Base-by-base conservation (phyloP, 352 stramenopile species). In the Pythium dissotocum region DNA sequence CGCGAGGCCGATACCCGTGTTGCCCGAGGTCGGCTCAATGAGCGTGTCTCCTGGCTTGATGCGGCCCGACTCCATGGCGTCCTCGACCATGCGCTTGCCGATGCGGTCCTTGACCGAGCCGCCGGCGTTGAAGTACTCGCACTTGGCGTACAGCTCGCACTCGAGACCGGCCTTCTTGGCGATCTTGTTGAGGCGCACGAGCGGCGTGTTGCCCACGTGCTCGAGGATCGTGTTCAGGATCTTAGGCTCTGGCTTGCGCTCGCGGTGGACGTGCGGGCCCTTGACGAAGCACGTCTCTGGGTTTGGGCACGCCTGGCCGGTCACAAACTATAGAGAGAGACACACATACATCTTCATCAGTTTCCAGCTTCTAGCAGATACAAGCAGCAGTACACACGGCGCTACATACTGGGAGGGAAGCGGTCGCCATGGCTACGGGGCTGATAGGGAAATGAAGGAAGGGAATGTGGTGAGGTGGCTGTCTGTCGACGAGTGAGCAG, bases 1-100 rank as follows among this genome's bases (percentile, higher is more conserved):
- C 32, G 97, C 97, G 42, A 99, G 78, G 26, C 96, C 97, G 69
- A 99, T 99, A 33, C 97, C 89, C 7, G 97, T 99, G 74, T 99
- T 99, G 44, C 97, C 97, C 44, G 84, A 97, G 6, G 97, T 99
- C 7, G 96, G 94, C 77, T 99, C 97, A 56, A 99, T 97, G 12
- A 99, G 73, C n/a, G 89, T 98, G 64, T 97, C 91, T 18, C 96
- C 87, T 33, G 85, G 82, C 64, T 95, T 93, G 61, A 99, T 95
- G 6, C 77, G 68, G 16, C 94, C 94, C 21, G 69, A 73, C 38
- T 80, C 75, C 75, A 98, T 95, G 33, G 93, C 92, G 55, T 97
- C 90, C 61, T 97, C 83, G 33, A 97, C 82, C 82, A 97, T 96
- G 57, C 83, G 82, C 60, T 82, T 82, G 28, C 82, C 92, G 44